Conservation (phyloP, 169 alveolate species). For the Perkinsus marinus region DNA sequence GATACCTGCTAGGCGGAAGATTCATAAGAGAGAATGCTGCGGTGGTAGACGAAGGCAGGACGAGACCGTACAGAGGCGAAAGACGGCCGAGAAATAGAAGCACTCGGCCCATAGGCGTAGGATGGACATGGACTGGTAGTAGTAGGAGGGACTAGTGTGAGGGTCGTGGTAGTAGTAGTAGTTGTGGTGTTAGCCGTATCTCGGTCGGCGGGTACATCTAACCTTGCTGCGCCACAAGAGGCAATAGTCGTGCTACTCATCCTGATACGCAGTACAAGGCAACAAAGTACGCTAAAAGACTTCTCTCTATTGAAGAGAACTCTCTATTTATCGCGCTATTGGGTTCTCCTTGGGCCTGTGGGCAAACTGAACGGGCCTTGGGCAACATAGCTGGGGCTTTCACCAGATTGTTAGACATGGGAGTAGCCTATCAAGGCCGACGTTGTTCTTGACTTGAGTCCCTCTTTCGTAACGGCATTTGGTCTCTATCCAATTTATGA, state of each 20-base stretch:
- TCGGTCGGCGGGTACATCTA: not conserved
- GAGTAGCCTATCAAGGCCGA: conserved; percentile 36
- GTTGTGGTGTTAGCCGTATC: not conserved
- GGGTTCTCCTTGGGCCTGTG: conserved; percentile 77
- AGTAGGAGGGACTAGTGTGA: not conserved
- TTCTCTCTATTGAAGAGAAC: conserved; percentile 72
- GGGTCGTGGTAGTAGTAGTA: conserved; percentile 17
- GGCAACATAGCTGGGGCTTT: conserved; percentile 97
- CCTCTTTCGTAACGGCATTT: conserved; percentile 82
- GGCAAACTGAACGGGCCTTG: conserved; percentile 94
- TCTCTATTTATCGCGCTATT: conserved; percentile 73
- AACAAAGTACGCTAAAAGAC: conserved; percentile 54
- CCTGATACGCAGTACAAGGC: conserved; percentile 16
- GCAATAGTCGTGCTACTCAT: not conserved
- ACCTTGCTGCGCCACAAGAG: not conserved
- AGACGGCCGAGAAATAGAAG: conserved; percentile 68
- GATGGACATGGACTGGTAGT: conserved; percentile 4
- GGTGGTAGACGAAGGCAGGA: conserved; percentile 25
- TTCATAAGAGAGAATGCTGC: conserved; percentile 8
- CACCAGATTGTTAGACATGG: conserved; percentile 78
- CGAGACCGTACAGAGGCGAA: conserved; percentile 71
- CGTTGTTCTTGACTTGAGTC: conserved; percentile 65
- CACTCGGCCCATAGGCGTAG: conserved; percentile 56
- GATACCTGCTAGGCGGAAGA: conserved; percentile 17
- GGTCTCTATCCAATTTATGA: conserved; percentile 86